These are phyloP conservation scores for Boletus eberwhitei DNA, from an alignment of 768 basidiomycete genomes.

Conservation along the genomic window DNA sequence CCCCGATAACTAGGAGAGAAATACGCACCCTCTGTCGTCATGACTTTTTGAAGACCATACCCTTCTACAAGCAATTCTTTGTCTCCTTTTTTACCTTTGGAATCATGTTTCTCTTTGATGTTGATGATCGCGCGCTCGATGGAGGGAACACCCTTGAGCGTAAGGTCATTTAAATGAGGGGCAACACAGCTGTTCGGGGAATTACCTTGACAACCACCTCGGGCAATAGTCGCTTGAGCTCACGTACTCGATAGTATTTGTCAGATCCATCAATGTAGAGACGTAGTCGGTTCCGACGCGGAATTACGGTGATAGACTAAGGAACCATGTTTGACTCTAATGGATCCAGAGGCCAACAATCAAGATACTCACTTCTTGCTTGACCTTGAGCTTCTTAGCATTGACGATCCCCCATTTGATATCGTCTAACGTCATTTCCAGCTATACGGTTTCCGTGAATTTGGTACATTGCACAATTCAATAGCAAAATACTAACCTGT, in stretches of 20 bases:
- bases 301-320: constrained; percentile 74
- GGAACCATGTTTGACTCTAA: neutral
- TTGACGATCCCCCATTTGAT: constrained; percentile 88
- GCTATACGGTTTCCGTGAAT: constrained; percentile 39
- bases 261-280: constrained; percentile 77
- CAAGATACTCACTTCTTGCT: constrained; percentile 59
- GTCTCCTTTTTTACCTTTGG: constrained; percentile 76
- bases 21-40: constrained; percentile 86
- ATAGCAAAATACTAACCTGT: constrained; percentile 49
- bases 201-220: constrained; percentile 87
- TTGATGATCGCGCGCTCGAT: constrained; percentile 95
- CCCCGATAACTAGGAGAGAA: neutral
- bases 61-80: constrained; percentile 96
- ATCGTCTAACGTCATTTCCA: constrained; percentile 90
- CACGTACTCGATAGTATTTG: constrained; percentile 80
- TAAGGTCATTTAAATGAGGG: neutral
- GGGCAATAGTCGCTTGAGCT: constrained; percentile 78
- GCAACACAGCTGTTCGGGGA: neutral
- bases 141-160: constrained; percentile 69
- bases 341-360: neutral
- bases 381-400: constrained; percentile 89
- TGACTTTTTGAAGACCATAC: constrained; percentile 93
- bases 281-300: constrained; percentile 68
- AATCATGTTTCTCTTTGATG: constrained; percentile 85
- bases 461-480: neutral